These are phyloP conservation scores for Penicillium concentricum DNA, from an alignment of 2,329 filamentous ascomycete species.

Conservation along the genomic window DNA sequence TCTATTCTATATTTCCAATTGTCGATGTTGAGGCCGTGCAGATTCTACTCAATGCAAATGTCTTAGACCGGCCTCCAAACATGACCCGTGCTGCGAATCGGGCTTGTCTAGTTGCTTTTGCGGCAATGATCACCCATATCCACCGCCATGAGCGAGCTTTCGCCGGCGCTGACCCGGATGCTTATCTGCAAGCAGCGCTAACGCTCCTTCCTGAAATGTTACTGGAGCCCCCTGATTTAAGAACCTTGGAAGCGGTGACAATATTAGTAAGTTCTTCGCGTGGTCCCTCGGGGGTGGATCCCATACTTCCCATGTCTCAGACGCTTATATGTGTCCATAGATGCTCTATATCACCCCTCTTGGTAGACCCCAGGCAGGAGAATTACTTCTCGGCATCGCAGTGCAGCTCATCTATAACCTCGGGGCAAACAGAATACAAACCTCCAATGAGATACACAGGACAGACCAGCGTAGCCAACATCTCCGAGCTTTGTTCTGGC, in stretches of 20 bases:
- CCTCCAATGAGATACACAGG: background rate
- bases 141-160: conserved; percentile 23
- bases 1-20: conserved; percentile 28
- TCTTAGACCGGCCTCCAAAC: conserved; percentile 11
- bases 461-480: conserved; percentile 14
- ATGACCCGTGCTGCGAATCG: conserved; percentile 9
- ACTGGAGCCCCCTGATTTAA: conserved; percentile 19
- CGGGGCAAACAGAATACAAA: conserved; percentile 15
- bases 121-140: conserved; percentile 25
- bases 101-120: conserved; percentile 24
- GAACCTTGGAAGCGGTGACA: conserved; percentile 19
- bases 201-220: conserved; percentile 21
- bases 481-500: conserved; percentile 26
- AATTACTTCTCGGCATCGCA: conserved; percentile 22
- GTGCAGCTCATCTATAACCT: conserved; percentile 23
- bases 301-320: background rate
- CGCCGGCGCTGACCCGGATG: conserved; percentile 20
- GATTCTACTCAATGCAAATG: conserved; percentile 15
- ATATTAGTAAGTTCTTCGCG: conserved; percentile 19
- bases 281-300: background rate
- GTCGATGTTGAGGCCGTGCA: conserved; percentile 17
- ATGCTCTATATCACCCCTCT: conserved; percentile 20
- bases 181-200: conserved; percentile 23
- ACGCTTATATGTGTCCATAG: conserved; percentile 7
- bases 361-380: conserved; percentile 22